Base-by-base conservation (phyloP, 225 moss, liverwort and hornwort genomes). In the Sphagnum contortum region DNA sequence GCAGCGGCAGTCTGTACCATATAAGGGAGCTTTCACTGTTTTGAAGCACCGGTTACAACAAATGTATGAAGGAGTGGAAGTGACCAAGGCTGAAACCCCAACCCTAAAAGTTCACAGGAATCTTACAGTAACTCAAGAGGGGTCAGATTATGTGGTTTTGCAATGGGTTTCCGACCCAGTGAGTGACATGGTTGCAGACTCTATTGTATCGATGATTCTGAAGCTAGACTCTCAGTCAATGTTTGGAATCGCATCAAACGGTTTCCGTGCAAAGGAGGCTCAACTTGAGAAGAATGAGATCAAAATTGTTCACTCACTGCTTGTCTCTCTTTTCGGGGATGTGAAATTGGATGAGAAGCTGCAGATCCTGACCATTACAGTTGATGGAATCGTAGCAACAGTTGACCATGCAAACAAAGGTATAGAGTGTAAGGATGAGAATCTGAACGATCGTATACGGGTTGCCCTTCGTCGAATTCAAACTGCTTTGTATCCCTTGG, bases 161-260 rank as follows among this genome's bases (percentile, higher is more conserved):
- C 83, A 85, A 72, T 93, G 91, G 92, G 87, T 89, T 8, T 93
- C 90, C 45, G 89, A 93, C 62, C 93, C 93, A 11, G 86, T 98
- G 5, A 98, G 92, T 67, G 96, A 98, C 13, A 93, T 98, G 93
- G 84, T 93, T 4, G 92, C 90, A 2, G 96, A 93, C 67, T 87
- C 98, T 4, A 76, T 93, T 45, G 90, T 98, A 56, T 90, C 93
- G 0, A 89, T 98, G 89, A 89, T 91, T 4, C 69, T 93, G 55
- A 93, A 93, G 77, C 73, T 91, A 46, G 91, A 98, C 60, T 76
- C 91, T 0, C 87, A 93, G 70, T 77, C 81, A 59, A 77, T 92
- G 82, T 85, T 85, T 14, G 96, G 81, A 4, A 81, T 80, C 4
- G 79, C 87, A 2, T 71, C 74, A 2, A 74, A 79, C 49, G 87